Percentiles rank a stretch among this genome's conserved stretches.
These are phyloP conservation scores for Bjerkandera adusta DNA, from an alignment of 1,284 basidiomycete species.

Conservation along the genomic window DNA sequence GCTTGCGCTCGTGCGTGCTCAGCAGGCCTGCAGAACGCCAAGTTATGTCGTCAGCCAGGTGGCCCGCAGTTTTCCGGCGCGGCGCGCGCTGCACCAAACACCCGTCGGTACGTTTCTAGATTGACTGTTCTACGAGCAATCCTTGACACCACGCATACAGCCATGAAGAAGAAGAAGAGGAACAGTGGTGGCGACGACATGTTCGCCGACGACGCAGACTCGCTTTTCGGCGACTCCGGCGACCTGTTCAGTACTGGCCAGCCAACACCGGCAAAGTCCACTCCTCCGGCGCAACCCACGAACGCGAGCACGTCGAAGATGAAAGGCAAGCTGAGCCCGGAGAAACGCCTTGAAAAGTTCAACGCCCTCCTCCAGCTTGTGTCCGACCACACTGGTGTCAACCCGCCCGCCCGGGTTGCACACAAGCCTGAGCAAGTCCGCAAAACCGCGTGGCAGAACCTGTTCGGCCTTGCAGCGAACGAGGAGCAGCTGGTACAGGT, in stretches of 20 bases:
- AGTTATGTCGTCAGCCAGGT: background rate
- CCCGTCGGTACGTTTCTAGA: constrained; percentile 16
- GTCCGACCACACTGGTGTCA: constrained; percentile 23
- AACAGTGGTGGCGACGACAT: constrained; percentile 5
- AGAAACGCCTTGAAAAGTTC: constrained; percentile 26
- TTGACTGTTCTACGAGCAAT: background rate
- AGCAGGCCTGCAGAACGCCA: background rate
- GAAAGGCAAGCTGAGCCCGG: constrained; percentile 13
- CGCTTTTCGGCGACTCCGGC: constrained; percentile 3
- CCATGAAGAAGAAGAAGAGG: constrained; percentile 22
- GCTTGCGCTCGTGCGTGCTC: constrained; percentile 9
- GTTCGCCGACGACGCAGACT: constrained; percentile 4
- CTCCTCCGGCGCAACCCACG: constrained; percentile 9
- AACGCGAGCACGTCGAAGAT: constrained; percentile 7
- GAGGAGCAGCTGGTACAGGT: constrained; percentile 45
- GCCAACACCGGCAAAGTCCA: background rate
- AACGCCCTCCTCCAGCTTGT: constrained; percentile 26
- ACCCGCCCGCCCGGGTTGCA: constrained; percentile 11
- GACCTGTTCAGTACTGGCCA: constrained; percentile 21
- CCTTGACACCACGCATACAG: constrained; percentile 5
- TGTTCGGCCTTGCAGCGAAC: constrained; percentile 47
- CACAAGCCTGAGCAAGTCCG: constrained; percentile 25
- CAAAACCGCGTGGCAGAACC: constrained; percentile 40
- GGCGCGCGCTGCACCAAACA: constrained; percentile 14
- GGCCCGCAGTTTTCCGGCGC: background rate